phyloP scores from a whole-genome alignment of 331 rosid genomes.

The Phaseolus coccineus region DNA sequence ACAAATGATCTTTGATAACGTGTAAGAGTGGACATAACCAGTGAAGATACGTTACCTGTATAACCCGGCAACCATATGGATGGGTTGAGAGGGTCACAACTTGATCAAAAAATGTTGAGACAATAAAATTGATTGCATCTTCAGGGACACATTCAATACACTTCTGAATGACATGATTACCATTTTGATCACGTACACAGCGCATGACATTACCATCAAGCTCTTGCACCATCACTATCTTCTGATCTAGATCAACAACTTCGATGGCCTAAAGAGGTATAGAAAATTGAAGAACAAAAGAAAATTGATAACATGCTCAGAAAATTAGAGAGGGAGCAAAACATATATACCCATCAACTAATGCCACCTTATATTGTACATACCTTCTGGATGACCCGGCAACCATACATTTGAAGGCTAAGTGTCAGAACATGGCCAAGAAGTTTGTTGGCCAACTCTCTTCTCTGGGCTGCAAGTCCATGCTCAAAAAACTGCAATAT shows the following conservation, averaged over 20 bases:
- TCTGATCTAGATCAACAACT: constrained; percentile 96
- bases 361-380: constrained; percentile 12
- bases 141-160: constrained; percentile 98
- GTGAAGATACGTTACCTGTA: constrained; percentile 63
- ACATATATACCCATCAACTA: neutral
- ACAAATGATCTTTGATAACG: neutral
- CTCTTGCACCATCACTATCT: constrained; percentile 94
- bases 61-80: constrained; percentile 99
- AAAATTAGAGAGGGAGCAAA: constrained; percentile 11
- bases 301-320: neutral
- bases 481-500: constrained; percentile 90
- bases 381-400: constrained; percentile 99
- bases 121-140: constrained; percentile 78
- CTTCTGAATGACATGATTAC: constrained; percentile 97
- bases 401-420: constrained; percentile 99
- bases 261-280: constrained; percentile 79
- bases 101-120: constrained; percentile 90
- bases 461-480: constrained; percentile 82
- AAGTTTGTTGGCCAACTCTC: constrained; percentile 94
- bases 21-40: constrained; percentile 5
- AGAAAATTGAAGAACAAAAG: neutral
- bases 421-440: constrained; percentile 81
- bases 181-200: constrained; percentile 98
- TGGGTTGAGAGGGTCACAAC: constrained; percentile 96
- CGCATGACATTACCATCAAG: constrained; percentile 95